phyloP scores from a whole-genome alignment of 83 land plant genomes.

The Isoetes engelmannii region DNA sequence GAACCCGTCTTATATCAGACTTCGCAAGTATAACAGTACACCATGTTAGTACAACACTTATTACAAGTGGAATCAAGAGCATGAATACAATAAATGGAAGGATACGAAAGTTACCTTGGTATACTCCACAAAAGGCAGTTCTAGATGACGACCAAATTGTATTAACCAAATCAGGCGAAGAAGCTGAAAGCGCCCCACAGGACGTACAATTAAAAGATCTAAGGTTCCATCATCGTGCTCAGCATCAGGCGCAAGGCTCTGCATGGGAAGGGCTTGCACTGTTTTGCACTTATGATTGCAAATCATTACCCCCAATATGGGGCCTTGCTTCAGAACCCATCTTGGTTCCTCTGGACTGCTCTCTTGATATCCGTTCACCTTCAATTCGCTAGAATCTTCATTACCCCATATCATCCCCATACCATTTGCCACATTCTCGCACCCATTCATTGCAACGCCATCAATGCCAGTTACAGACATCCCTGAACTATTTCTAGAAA shows the following conservation, averaged over 20 bases:
- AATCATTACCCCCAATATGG: constrained; percentile 64
- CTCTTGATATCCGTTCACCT: neutral
- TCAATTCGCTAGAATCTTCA: neutral
- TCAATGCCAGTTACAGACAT: constrained; percentile 4
- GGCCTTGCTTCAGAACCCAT: constrained; percentile 65
- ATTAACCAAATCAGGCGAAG: constrained; percentile 56
- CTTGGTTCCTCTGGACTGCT: constrained; percentile 38
- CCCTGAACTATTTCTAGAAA: constrained; percentile 5
- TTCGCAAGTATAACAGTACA: neutral
- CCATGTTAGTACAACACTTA: neutral
- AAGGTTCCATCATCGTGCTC: constrained; percentile 74
- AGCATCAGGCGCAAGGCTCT: constrained; percentile 79
- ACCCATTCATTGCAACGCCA: neutral
- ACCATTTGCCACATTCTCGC: neutral
- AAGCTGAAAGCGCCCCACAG: constrained; percentile 64
- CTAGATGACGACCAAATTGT: constrained; percentile 73
- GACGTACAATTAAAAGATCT: constrained; percentile 68
- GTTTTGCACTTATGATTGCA: constrained; percentile 92
- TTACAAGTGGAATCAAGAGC: neutral
- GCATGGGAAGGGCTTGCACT: constrained; percentile 70
- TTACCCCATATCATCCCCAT: neutral
- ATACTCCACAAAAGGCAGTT: constrained; percentile 87
- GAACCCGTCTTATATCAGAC: neutral
- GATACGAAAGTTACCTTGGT: constrained; percentile 48
- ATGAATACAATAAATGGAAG: neutral